Evolutionary conservation across 108 stramenopile species (phyloP).

Genomic region (Cyclotella cryptica): DNA sequence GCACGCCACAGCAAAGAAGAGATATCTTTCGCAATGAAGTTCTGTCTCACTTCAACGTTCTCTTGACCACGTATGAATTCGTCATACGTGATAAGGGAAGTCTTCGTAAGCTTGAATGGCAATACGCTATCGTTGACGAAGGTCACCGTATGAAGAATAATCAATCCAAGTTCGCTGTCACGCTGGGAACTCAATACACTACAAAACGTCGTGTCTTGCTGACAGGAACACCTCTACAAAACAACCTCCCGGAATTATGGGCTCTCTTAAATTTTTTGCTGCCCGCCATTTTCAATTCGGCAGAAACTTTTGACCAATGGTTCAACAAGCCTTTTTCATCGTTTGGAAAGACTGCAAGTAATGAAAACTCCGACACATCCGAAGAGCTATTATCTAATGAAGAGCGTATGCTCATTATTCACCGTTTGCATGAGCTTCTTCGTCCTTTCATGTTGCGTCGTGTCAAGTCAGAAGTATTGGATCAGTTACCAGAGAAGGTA

Average conservation of each 20-base stretch:
- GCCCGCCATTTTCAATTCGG: conserved; percentile 87
- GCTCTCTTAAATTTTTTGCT: conserved; percentile 93
- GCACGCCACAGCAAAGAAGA: conserved; percentile 70
- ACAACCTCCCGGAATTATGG: conserved; percentile 96
- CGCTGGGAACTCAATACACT: conserved; percentile 83
- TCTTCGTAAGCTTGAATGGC: conserved; percentile 83
- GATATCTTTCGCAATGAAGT: conserved; percentile 83
- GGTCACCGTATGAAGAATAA: conserved; percentile 98
- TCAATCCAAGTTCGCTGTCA: conserved; percentile 88
- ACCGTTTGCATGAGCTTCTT: conserved; percentile 91
- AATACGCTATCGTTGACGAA: conserved; percentile 95
- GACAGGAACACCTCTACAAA: conserved; percentile 99
- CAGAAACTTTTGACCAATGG: conserved; percentile 92
- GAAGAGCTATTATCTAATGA: conserved; percentile 79
- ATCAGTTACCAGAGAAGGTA: conserved; percentile 92
- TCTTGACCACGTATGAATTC: conserved; percentile 94
- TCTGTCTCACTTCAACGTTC: conserved; percentile 84
- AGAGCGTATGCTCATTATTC: conserved; percentile 92
- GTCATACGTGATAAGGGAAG: conserved; percentile 90
- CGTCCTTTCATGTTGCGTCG: conserved; percentile 94
- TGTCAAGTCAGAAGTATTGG: conserved; percentile 88
- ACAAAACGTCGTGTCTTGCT: conserved; percentile 93
- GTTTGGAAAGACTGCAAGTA: conserved; percentile 56
- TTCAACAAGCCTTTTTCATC: conserved; percentile 92
- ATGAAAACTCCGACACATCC: conserved; percentile 49